Evolutionary conservation across 179 eudicot genomes (phyloP), one percentile per base, ranked within the genome.

Genomic region (Sideroxylon spinosum): DNA sequence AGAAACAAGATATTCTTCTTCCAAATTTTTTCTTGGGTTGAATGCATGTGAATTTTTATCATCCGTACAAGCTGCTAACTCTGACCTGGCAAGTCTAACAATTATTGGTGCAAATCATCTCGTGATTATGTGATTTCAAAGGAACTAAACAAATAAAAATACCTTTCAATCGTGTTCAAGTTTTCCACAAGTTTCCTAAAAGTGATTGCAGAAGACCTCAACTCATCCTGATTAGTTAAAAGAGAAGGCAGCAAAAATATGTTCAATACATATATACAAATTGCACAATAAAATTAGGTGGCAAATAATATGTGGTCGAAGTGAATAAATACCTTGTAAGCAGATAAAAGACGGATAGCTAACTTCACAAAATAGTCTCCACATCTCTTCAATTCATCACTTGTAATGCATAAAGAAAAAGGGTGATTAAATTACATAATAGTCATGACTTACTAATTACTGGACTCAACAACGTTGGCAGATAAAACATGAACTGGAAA

Each of bases 341-440:
- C 78, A 72, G 93, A 86, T 78, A 96, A 86, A 72, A 92, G 88
- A 74, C 71, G 79, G 56, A 84, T 77, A 74, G 90, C 92, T 86
- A 89, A 78, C 75, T 90, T 85, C 80, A 88, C 78, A 49, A 94
- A 91, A 79, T 87, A 87, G 67, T 85, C 92, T 74, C 84, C 93
- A 50, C 88, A 89, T 74, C 69, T 87, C 85, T 82, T 88, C 92
- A 94, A 75, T 80, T 92, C 97, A 82, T 89, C 97, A 84, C 99
- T 87, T 83, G 52, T 55, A 79, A 49, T 19, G 76, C 71, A 71
- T 63, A 75, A 73, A 50, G n/a, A 32, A 84, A 78, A 79, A 25
- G 57, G 25, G 25, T 23, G 46, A 7, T 25, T 49, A 20, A 80
- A 61, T 71, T 26, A 32, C 17, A 12, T 26, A n/a, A 19, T n/a